Evolutionary conservation across 2,329 filamentous ascomycete genomes (phyloP).

Genomic region (Botrytis porri): DNA sequence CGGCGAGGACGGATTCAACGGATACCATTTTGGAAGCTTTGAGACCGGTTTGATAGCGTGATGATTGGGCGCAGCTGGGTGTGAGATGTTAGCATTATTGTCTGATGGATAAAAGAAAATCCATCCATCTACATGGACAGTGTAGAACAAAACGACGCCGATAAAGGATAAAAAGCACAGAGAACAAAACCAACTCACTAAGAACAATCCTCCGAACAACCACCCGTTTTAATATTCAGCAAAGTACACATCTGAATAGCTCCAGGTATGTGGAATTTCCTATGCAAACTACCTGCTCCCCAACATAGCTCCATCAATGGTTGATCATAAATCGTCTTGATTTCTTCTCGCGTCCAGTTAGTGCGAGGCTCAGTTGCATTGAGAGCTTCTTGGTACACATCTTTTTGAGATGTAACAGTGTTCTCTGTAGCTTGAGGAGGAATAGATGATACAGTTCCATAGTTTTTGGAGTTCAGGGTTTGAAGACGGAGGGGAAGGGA

Average conservation of each 20-base stretch:
- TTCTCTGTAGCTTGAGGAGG: slow-evolving; percentile 3
- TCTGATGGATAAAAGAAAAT: fast-evolving
- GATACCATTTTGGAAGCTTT: slow-evolving; percentile 75
- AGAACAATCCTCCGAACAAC: slow-evolving; percentile 87
- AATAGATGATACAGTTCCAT: slow-evolving; percentile 15
- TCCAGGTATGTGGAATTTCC: slow-evolving; percentile 78
- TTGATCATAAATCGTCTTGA: slow-evolving; percentile 76
- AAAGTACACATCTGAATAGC: slow-evolving; percentile 90
- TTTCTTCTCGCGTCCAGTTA: slow-evolving; percentile 79
- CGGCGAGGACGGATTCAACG: slow-evolving; percentile 76
- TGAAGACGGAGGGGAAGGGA: not conserved
- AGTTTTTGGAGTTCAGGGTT: not conserved
- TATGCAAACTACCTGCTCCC: slow-evolving; percentile 71
- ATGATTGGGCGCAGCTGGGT: slow-evolving; percentile 71
- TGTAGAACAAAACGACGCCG: not conserved
- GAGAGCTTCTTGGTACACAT: slow-evolving; percentile 47
- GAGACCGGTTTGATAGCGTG: slow-evolving; percentile 72
- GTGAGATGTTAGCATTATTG: not conserved
- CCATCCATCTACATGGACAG: fast-evolving
- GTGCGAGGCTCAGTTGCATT: slow-evolving; percentile 60
- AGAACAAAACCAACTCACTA: slow-evolving; percentile 47
- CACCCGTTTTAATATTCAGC: slow-evolving; percentile 96
- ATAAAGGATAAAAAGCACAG: not conserved
- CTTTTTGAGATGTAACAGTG: not conserved
- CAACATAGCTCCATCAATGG: slow-evolving; percentile 76